These are phyloP conservation scores for Shiraia sp. DNA, from an alignment of 2,329 filamentous ascomycete genomes.

Conservation along the genomic window DNA sequence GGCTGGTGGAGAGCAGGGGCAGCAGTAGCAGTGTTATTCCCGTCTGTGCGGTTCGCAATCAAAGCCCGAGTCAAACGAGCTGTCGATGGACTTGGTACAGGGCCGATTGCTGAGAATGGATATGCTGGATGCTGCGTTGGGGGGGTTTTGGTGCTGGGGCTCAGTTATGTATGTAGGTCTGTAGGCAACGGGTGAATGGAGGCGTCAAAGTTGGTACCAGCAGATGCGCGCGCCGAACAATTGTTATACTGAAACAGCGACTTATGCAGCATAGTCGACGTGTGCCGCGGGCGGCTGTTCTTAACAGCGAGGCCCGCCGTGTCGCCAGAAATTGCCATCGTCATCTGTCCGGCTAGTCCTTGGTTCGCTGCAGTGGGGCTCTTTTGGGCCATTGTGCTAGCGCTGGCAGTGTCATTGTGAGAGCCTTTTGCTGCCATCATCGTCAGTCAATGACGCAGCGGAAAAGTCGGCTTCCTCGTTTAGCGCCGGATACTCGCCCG, in stretches of 20 bases:
- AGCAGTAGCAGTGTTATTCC: slow-evolving; percentile 16
- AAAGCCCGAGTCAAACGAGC: slow-evolving; percentile 19
- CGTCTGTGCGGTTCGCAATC: slow-evolving; percentile 24
- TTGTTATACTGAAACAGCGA: too few species aligned
- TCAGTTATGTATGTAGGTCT: too few species aligned
- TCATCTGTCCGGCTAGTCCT: slow-evolving; percentile 20
- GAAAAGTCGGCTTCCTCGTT: slow-evolving; percentile 8
- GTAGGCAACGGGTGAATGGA: too few species aligned
- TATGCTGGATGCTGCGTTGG: slow-evolving; percentile 6
- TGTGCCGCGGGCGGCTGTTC: slow-evolving; percentile 6
- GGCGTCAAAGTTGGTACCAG: too few species aligned
- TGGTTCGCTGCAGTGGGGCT: slow-evolving; percentile 16
- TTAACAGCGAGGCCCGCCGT: slow-evolving; percentile 3
- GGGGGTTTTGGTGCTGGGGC: slow-evolving; percentile 1
- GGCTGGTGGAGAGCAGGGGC: slow-evolving; percentile 23
- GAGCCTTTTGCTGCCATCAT: slow-evolving; percentile 8
- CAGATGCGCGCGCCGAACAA: too few species aligned
- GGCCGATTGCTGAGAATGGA: background rate
- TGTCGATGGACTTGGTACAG: slow-evolving; percentile 6
- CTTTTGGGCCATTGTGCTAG: slow-evolving; percentile 7
- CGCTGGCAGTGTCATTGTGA: slow-evolving; percentile 11
- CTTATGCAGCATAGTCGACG: too few species aligned
- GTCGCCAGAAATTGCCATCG: slow-evolving; percentile 18
- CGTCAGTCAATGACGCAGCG: slow-evolving; percentile 23
- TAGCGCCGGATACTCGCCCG: slow-evolving; percentile 3